Evolutionary conservation across 2,329 filamentous ascomycete genomes (phyloP).

Genomic region (Fusarium humuli): DNA sequence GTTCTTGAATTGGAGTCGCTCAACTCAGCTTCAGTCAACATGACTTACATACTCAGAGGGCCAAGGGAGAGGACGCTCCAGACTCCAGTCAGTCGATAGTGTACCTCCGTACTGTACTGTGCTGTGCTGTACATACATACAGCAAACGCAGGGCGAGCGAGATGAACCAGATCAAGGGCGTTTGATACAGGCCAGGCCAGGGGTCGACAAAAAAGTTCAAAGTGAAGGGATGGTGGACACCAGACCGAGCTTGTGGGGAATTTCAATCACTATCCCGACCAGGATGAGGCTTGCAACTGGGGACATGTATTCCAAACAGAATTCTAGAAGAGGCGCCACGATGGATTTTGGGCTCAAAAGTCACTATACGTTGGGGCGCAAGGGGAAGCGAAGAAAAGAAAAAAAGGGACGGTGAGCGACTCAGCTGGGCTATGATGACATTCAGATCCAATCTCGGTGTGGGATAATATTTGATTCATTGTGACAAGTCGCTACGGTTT

Average conservation of each 20-base stretch:
- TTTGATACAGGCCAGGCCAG: conserved; percentile 41
- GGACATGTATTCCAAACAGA: conserved; percentile 43
- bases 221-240: conserved; percentile 38
- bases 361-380: conserved; percentile 21
- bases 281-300: conserved; percentile 37
- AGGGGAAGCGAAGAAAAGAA: conserved; percentile 23
- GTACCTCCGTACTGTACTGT: conserved; percentile 2
- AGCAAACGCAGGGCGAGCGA: conserved; percentile 39
- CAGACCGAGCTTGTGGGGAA: conserved; percentile 39
- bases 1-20: background rate
- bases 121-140: conserved; percentile 3
- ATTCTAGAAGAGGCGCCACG: conserved; percentile 47
- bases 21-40: background rate
- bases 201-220: conserved; percentile 20
- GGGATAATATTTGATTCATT: conserved; percentile 23
- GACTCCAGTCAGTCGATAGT: background rate
- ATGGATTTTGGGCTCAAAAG: conserved; percentile 26
- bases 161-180: conserved; percentile 42
- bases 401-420: conserved; percentile 37
- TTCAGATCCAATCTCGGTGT: conserved; percentile 32
- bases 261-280: conserved; percentile 34
- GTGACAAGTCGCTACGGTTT: conserved; percentile 34
- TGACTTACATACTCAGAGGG: conserved; percentile 10
- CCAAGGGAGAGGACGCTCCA: conserved; percentile 2
- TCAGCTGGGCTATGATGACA: conserved; percentile 35